These are phyloP conservation scores for Pseudoturritis turrita DNA, from an alignment of 345 rosid genomes.

Conservation along the genomic window DNA sequence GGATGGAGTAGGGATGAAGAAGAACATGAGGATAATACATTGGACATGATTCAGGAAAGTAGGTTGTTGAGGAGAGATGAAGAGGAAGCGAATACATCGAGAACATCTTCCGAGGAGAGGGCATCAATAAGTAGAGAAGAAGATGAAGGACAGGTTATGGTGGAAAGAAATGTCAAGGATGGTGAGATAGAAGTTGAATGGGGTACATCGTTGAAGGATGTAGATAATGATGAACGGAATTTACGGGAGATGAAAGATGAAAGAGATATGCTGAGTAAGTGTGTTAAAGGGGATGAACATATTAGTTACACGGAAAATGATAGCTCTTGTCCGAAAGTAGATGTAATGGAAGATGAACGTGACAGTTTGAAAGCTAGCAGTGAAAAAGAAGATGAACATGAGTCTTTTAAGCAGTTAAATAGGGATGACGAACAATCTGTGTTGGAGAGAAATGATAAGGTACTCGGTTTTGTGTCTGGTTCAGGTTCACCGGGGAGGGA, in stretches of 20 bases:
- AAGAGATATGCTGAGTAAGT: neutral
- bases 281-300: neutral
- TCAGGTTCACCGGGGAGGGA: conserved; percentile 15
- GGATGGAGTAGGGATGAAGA: conserved; percentile 11
- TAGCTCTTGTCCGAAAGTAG: neutral
- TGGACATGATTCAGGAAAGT: neutral
- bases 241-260: neutral
- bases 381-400: neutral
- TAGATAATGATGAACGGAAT: neutral
- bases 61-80: neutral
- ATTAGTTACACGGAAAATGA: neutral
- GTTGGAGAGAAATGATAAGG: conserved; percentile 17
- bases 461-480: neutral
- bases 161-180: conserved; percentile 9
- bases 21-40: neutral
- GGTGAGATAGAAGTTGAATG: too few species aligned
- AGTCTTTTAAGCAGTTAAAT: neutral
- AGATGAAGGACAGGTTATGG: neutral
- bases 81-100: conserved; percentile 1
- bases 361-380: neutral
- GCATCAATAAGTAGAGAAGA: conserved; percentile 1
- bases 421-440: neutral
- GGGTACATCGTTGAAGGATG: too few species aligned
- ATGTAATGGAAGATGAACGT: conserved; percentile 3
- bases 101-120: conserved; percentile 8